These are phyloP conservation scores for Fusarium paranaense DNA, from an alignment of 2,329 filamentous ascomycete genomes.

Conservation along the genomic window DNA sequence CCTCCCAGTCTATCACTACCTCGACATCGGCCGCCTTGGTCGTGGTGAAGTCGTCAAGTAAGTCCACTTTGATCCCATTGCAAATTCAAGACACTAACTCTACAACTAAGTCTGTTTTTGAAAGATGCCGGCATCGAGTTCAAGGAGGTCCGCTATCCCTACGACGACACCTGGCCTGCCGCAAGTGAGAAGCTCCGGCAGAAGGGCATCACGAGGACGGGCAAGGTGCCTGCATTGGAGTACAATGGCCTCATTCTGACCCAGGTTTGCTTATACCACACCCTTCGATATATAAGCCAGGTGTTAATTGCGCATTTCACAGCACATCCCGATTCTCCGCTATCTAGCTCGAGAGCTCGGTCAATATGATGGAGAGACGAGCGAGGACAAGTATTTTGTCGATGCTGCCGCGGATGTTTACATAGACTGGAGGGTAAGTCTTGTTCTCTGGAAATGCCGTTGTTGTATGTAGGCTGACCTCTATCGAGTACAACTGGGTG, in stretches of 20 bases:
- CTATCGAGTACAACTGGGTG: constrained; percentile 7
- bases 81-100: neutral
- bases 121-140: constrained; percentile 31
- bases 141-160: constrained; percentile 31
- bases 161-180: constrained; percentile 20
- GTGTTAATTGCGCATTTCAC: neutral
- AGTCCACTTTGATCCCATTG: neutral
- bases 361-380: constrained; percentile 27
- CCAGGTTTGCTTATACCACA: constrained; percentile 4
- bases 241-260: constrained; percentile 48
- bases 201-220: constrained; percentile 45
- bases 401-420: constrained; percentile 24
- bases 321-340: constrained; percentile 26
- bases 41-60: constrained; percentile 45
- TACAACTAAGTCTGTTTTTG: constrained; percentile 28
- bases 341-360: constrained; percentile 23
- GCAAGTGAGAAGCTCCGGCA: constrained; percentile 44
- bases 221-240: constrained; percentile 50
- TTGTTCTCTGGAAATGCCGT: neutral
- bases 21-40: constrained; percentile 42
- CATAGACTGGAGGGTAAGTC: constrained; percentile 22
- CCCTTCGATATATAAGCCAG: accelerated
- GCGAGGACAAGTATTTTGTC: constrained; percentile 16
- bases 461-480: neutral
- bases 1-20: constrained; percentile 40